Evolutionary conservation across 768 basidiomycete genomes (phyloP), one percentile per base, ranked within the genome.

Genomic region (Lactarius indigo): DNA sequence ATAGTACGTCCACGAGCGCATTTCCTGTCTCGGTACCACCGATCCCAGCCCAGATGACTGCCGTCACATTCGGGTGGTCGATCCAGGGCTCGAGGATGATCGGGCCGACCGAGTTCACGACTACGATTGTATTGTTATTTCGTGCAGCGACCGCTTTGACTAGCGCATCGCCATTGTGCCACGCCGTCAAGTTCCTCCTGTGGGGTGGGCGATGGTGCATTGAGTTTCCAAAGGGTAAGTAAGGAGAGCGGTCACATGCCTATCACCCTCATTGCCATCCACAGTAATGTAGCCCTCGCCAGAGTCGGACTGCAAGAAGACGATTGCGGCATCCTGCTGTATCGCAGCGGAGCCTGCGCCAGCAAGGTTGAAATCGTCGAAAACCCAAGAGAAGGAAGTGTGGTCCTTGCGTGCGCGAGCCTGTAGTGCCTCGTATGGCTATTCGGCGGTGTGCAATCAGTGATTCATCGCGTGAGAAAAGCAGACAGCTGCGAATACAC

Each of bases 371-470:
- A 83, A 93, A 75, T 94, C 86, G 63, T 91, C 76, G 50, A 92
- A 79, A 64, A 84, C 78, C 86, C 87, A 92, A 1, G 82, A 84
- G n/a, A 93, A 77, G 28, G 78, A 81, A 0, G 90, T 88, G 17
- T 83, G 82, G 73, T 90, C 87, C 33, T 82, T 71, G n/a, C 83
- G 79, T 1, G 92, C 90, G 56, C 88, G 84, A 9, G 75, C 73
- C 73, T 94, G 89, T 70, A 96, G 89, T 7, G 92, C 92, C 73
- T 92, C 87, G 55, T 90, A 80, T 1, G 94, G 93, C 86, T 87
- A 64, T 26, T 60, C 47, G 30, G 60, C 30, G 20, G 50, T 13
- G 4, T 10, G 55, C 9, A 9, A 61, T 57, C 17, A 62, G 26
- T 60, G 52, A 28, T 64, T 9, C n/a, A 62, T 23, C 30, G 31